These are phyloP conservation scores for Dendrobium catenatum DNA, from an alignment of 106 monocot species.

Conservation along the genomic window DNA sequence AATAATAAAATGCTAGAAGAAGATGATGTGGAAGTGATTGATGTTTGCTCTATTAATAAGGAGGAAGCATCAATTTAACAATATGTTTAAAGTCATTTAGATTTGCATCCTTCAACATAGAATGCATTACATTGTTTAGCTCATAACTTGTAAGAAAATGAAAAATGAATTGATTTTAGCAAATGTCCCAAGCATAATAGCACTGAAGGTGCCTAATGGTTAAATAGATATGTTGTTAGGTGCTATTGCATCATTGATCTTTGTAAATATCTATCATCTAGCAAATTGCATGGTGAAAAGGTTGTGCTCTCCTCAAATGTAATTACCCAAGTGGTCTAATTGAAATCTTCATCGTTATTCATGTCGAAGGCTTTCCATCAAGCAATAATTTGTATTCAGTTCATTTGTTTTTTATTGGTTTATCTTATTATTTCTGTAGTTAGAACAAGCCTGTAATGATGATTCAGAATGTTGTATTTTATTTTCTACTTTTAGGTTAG, in stretches of 20 bases:
- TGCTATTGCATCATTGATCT: not conserved
- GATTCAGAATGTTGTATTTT: not conserved
- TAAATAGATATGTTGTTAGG: not conserved
- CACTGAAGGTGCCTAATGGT: not conserved
- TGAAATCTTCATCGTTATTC: not conserved
- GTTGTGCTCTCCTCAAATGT: not conserved
- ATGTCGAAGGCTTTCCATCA: not conserved
- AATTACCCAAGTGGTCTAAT: not conserved
- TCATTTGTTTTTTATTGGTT: not conserved
- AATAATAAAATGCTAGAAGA: not conserved
- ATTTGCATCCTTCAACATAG: not conserved
- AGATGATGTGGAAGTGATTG: not conserved
- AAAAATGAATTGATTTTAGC: not conserved
- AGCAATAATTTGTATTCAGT: not conserved
- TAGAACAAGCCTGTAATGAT: not conserved
- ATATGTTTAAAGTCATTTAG: not conserved
- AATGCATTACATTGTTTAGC: not conserved
- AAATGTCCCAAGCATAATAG: not conserved
- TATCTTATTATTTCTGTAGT: not conserved
- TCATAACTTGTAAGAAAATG: not conserved
- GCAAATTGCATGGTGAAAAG: not conserved
- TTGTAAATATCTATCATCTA: not conserved
- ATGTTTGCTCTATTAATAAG: not conserved
- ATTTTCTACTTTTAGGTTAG: slow-evolving; percentile 3
- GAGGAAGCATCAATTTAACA: not conserved